A percentile compares a stretch with the other conserved stretches of the same genome.
Evolutionary conservation across 139 green algal genomes (phyloP).

Genomic region (Tetraselmis striata): DNA sequence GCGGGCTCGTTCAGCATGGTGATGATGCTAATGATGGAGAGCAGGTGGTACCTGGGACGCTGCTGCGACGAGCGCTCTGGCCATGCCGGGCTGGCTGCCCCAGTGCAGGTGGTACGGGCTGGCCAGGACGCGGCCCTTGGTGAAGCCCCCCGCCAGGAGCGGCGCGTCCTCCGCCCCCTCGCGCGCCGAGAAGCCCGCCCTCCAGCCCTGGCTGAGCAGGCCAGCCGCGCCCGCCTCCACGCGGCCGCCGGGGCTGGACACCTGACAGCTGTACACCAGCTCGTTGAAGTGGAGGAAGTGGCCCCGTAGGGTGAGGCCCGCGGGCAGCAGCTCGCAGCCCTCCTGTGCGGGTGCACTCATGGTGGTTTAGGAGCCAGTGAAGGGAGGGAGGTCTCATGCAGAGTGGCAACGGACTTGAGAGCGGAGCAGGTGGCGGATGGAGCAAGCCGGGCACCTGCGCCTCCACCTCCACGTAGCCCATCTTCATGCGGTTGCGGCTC

Average conservation of each 20-base stretch:
- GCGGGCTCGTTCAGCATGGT: too few species aligned
- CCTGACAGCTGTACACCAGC: conserved; percentile 51
- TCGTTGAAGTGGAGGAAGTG: conserved; percentile 68
- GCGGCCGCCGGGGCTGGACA: background rate
- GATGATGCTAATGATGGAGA: too few species aligned
- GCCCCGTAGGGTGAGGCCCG: conserved; percentile 46
- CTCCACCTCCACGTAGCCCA: conserved; percentile 67
- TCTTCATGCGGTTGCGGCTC: conserved; percentile 33
- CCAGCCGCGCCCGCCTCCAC: background rate
- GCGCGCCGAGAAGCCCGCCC: conserved; percentile 12
- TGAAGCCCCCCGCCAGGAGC: conserved; percentile 60
- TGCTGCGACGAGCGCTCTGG: conserved; percentile 1
- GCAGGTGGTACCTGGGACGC: background rate
- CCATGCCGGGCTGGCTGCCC: conserved; percentile 47
- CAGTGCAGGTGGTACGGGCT: conserved; percentile 85
- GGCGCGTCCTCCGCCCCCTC: background rate
- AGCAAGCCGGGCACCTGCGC: conserved; percentile 11
- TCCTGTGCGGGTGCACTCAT: too few species aligned
- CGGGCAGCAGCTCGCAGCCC: conserved; percentile 59
- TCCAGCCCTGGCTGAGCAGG: conserved; percentile 10
- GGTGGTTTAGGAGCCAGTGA: too few species aligned
- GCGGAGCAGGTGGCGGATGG: too few species aligned
- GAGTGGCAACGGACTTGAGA: too few species aligned
- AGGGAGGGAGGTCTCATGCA: too few species aligned
- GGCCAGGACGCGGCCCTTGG: conserved; percentile 57